Evolutionary conservation across 1,139 yeast species (phyloP).

Genomic region (Yamadazyma mexicana): DNA sequence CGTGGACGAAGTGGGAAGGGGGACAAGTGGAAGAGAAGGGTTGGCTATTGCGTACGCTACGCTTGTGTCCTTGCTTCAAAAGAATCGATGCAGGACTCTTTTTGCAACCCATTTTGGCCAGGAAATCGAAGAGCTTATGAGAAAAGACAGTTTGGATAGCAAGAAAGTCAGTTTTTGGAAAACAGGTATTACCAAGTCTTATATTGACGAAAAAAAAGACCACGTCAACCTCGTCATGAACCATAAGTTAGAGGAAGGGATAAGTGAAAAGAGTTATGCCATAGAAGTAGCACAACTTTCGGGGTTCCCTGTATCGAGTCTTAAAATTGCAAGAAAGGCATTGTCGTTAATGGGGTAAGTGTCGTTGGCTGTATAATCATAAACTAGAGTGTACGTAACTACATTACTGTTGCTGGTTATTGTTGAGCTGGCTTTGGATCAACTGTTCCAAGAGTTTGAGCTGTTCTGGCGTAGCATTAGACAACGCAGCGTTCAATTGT

Average conservation of each 20-base stretch:
- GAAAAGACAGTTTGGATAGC: conserved; percentile 26
- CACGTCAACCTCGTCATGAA: conserved; percentile 45
- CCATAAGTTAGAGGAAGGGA: conserved; percentile 68
- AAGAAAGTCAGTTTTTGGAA: conserved; percentile 46
- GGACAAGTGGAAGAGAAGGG: conserved; percentile 90
- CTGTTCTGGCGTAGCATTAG: conserved; percentile 20
- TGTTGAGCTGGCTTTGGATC: conserved; percentile 23
- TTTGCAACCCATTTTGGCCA: conserved; percentile 94
- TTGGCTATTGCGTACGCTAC: conserved; percentile 88
- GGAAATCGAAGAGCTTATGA: conserved; percentile 48
- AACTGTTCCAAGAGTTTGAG: conserved; percentile 32
- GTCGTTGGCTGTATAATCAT: neutral
- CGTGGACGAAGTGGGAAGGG: conserved; percentile 95
- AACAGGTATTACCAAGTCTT: conserved; percentile 41
- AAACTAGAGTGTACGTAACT: neutral
- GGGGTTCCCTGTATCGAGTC: conserved; percentile 71
- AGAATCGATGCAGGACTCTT: conserved; percentile 69
- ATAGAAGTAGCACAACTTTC: conserved; percentile 81
- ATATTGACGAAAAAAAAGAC: conserved; percentile 19
- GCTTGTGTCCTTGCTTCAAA: conserved; percentile 52
- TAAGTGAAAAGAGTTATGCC: conserved; percentile 79
- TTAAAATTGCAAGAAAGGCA: conserved; percentile 50
- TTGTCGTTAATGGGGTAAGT: conserved; percentile 14
- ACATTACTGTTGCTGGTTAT: conserved; percentile 4
- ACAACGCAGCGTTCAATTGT: conserved; percentile 13